A percentile compares a stretch with the other conserved stretches of the same genome.
Conservation (phyloP, 2,329 filamentous ascomycete species). For the Xylariaceae sp. region DNA sequence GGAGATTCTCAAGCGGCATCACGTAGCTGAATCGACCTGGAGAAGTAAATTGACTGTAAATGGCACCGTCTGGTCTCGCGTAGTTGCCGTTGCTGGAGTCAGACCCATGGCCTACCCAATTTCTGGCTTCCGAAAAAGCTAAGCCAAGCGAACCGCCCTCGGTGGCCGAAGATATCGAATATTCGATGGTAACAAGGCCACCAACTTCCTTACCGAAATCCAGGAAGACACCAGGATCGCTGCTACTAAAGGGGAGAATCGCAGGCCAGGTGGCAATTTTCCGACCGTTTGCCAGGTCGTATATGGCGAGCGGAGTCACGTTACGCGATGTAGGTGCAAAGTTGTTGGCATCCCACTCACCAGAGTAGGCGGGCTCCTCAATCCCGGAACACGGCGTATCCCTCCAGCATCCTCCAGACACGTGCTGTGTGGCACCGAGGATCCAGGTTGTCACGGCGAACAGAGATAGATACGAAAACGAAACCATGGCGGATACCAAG, state of each 20-base stretch:
- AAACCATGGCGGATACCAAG: constrained; percentile 16
- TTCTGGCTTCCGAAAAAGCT: constrained; percentile 40
- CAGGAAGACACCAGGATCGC: constrained; percentile 20
- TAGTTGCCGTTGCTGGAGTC: constrained; percentile 37
- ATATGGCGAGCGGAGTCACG: constrained; percentile 41
- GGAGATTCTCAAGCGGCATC: constrained; percentile 36
- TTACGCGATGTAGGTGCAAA: constrained; percentile 49
- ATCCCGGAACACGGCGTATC: constrained; percentile 49
- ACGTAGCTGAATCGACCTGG: constrained; percentile 33
- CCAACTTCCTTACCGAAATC: constrained; percentile 31
- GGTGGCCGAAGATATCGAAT: constrained; percentile 19
- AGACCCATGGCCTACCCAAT: constrained; percentile 39
- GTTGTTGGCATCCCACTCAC: constrained; percentile 54
- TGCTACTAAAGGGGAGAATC: constrained; percentile 14
- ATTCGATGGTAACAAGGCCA: constrained; percentile 27
- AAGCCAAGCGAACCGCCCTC: constrained; percentile 35
- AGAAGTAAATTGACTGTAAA: constrained; percentile 34
- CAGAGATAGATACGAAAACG: constrained; percentile 1
- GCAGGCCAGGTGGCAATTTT: constrained; percentile 14
- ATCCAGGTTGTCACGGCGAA: constrained; percentile 3
- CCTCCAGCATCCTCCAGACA: constrained; percentile 45
- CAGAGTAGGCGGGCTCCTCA: constrained; percentile 46
- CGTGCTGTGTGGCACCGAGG: constrained; percentile 6
- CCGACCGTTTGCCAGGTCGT: constrained; percentile 24
- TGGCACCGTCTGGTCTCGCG: constrained; percentile 32